Base-by-base conservation (phyloP, 495 filamentous ascomycete genomes). In the Xylaria curta region DNA sequence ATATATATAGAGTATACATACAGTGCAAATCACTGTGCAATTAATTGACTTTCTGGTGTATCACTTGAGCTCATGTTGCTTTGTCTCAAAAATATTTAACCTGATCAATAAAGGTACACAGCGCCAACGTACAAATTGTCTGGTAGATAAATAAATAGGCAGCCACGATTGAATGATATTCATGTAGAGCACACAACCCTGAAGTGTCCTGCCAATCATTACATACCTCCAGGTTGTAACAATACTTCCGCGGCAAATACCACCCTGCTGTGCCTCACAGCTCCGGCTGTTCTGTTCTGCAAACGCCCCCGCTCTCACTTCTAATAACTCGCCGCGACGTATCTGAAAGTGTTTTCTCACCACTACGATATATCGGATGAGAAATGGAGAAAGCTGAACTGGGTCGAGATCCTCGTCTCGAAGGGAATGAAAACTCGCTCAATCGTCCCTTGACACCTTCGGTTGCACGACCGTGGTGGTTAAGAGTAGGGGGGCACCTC, bases 261-360 rank as follows among this genome's bases (percentile, higher is more conserved):
- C 4, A 42, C 31, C 31, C 33, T 60, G 58, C 19, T 36, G 58
- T 60, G 21, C 24, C 66, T 68, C 66, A 31, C 66, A n/a, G 36
- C 21, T 33, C 21, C 38, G 53, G 38, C 31, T 68, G 33, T 44
- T 59, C 13, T 68, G 33, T 44, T 59, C 13, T 59, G 6, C 36
- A 44, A 1, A 60, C 42, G 10, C 33, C 66, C 53, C 53, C 53
- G 66, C 53, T 31, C 53, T 60, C 21, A 47, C 46, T 31, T 36
- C 6, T 54, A 36, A 47, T 26, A 33, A 58, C 21, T 47, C 24
- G 31, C 13, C 21, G n/a, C 26, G 12, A 26, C 28, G 17, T 59
- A 68, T 19, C 6, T 46, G 24, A 60, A 4, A 6, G 2, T 33
- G 4, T 60, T 38, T 9, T 24, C 13, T 44, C 40, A 58, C 21